These are phyloP conservation scores for Talaromyces stipitatus DNA, from an alignment of 495 filamentous ascomycete species.

Conservation along the genomic window DNA sequence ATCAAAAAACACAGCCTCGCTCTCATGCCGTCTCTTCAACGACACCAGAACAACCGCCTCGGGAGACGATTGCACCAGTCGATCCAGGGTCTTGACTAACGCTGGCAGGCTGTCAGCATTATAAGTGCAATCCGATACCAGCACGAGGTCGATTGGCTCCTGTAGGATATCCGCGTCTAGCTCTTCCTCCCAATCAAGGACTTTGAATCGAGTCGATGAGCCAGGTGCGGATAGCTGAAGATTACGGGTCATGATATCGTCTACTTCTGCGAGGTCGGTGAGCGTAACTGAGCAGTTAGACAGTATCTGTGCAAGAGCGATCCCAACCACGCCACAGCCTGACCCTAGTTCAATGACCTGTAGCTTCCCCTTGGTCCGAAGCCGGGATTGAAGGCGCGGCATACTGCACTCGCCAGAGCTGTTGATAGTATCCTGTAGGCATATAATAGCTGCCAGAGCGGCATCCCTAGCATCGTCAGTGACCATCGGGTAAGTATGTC, in stretches of 20 bases:
- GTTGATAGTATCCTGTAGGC: conserved; percentile 22
- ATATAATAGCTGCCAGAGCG: conserved; percentile 49
- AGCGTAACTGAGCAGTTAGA: conserved; percentile 52
- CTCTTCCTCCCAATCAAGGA: conserved; percentile 67
- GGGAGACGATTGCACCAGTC: conserved; percentile 43
- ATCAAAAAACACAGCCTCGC: conserved; percentile 72
- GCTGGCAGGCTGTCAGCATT: conserved; percentile 74
- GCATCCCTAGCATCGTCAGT: conserved; percentile 50
- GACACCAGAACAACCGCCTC: conserved; percentile 59
- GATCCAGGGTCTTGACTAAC: conserved; percentile 61
- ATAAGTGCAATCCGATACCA: conserved; percentile 93
- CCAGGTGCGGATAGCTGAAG: conserved; percentile 28
- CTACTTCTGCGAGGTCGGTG: conserved; percentile 77
- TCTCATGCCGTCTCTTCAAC: conserved; percentile 78
- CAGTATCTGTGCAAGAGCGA: conserved; percentile 57
- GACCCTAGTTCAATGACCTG: conserved; percentile 71
- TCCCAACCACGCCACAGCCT: conserved; percentile 79
- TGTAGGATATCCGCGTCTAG: conserved; percentile 32
- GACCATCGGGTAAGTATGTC: not conserved
- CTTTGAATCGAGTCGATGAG: conserved; percentile 45
- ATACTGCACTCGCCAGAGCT: conserved; percentile 9
- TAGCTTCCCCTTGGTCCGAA: conserved; percentile 25
- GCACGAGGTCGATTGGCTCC: conserved; percentile 57
- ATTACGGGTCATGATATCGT: conserved; percentile 53
- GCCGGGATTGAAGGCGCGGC: conserved; percentile 18